These are phyloP conservation scores for Colletotrichum sp. DNA, from an alignment of 2,329 filamentous ascomycete genomes.

Conservation along the genomic window DNA sequence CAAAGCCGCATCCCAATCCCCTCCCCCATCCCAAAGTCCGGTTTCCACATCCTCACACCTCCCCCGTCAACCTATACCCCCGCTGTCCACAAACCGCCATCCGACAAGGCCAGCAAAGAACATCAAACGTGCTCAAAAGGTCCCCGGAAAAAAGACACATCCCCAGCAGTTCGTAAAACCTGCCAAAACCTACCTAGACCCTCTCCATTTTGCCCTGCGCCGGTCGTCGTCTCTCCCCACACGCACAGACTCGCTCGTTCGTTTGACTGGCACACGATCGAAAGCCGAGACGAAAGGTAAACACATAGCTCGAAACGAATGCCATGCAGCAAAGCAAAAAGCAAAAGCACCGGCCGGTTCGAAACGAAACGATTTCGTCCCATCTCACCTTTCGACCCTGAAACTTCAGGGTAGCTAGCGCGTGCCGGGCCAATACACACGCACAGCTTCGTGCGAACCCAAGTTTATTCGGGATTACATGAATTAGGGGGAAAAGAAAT, in stretches of 20 bases:
- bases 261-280: background rate
- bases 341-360: background rate
- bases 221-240: background rate
- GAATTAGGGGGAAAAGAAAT: background rate
- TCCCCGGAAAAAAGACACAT: background rate
- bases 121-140: background rate
- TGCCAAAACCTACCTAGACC: background rate
- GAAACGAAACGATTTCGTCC: slow-evolving; percentile 1
- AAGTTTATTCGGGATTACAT: background rate
- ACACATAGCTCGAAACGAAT: background rate
- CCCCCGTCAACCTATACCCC: background rate
- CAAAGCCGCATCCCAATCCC: background rate
- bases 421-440: background rate
- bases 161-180: background rate
- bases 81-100: background rate
- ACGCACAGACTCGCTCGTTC: background rate
- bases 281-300: background rate
- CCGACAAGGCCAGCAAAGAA: background rate
- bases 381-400: background rate
- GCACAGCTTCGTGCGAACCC: background rate
- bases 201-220: background rate
- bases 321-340: background rate
- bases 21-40: background rate
- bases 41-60: background rate
- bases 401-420: background rate